phyloP scores from a whole-genome alignment of 129 eudicot species.

The Escallonia rubra region DNA sequence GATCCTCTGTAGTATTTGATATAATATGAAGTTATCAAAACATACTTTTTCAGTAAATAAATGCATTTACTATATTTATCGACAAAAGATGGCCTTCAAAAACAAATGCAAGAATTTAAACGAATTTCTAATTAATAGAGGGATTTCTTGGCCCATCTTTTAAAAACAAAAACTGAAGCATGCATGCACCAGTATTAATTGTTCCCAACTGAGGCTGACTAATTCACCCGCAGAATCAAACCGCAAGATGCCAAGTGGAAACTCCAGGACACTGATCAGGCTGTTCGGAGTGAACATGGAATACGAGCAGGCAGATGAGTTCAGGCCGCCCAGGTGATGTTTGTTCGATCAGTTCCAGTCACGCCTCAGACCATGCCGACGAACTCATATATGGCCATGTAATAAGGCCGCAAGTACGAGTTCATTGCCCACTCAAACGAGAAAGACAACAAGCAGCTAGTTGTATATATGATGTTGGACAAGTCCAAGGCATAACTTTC shows the following conservation, averaged over 20 bases:
- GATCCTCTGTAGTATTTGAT: background rate
- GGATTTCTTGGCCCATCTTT: background rate
- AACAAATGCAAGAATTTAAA: background rate
- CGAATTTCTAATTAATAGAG: background rate
- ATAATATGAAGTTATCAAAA: background rate
- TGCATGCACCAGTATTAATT: background rate
- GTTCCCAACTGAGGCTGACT: too few relatives aligned
- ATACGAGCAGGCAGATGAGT: constrained; percentile 20
- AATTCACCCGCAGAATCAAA: background rate
- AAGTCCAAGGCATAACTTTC: too few relatives aligned
- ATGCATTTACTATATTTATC: background rate
- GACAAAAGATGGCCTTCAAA: background rate
- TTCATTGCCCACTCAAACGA: too few relatives aligned
- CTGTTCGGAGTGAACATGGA: constrained; percentile 52
- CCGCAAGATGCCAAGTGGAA: constrained; percentile 8
- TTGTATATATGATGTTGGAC: too few relatives aligned
- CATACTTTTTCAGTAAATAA: background rate
- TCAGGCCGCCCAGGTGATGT: constrained; percentile 1
- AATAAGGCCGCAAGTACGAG: too few relatives aligned
- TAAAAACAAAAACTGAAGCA: constrained; percentile 3
- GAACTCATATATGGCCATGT: too few relatives aligned
- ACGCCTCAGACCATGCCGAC: too few relatives aligned
- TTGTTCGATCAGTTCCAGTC: too few relatives aligned
- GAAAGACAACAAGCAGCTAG: too few relatives aligned
- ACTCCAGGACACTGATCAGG: constrained; percentile 32